These are phyloP conservation scores for Macrotyloma uniflorum DNA, from an alignment of 306 rosid genomes.

Conservation along the genomic window DNA sequence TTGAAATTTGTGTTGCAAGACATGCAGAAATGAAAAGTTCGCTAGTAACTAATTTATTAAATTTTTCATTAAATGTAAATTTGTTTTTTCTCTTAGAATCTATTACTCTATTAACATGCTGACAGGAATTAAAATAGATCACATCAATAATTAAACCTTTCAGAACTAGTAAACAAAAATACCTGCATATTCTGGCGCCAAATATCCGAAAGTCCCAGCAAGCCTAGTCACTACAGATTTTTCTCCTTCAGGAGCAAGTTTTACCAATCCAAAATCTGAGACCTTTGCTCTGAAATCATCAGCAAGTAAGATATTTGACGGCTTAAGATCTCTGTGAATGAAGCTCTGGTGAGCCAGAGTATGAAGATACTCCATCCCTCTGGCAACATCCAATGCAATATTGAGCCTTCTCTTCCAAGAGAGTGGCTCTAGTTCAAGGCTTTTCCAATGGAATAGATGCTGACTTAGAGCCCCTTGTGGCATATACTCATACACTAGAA, in stretches of 20 bases:
- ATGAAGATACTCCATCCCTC: slow-evolving; percentile 99
- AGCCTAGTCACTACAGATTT: slow-evolving; percentile 87
- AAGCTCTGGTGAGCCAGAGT: slow-evolving; percentile 89
- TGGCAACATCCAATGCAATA: slow-evolving; percentile 95
- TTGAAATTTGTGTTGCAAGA: background rate
- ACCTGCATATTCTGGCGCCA: slow-evolving; percentile 99
- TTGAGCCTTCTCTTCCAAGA: slow-evolving; percentile 96
- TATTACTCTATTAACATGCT: slow-evolving; percentile 15
- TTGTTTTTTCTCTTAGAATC: background rate
- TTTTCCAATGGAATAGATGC: slow-evolving; percentile 96
- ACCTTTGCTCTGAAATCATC: slow-evolving; percentile 91
- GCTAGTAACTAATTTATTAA: background rate
- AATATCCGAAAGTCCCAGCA: slow-evolving; percentile 98
- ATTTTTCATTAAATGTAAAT: background rate
- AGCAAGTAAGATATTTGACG: slow-evolving; percentile 90
- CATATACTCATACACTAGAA: slow-evolving; percentile 92
- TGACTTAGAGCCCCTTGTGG: slow-evolving; percentile 97
- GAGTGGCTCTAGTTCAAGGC: slow-evolving; percentile 74
- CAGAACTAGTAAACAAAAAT: slow-evolving; percentile 3
- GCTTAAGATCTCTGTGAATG: slow-evolving; percentile 98
- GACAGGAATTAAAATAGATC: background rate
- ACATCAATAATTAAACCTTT: background rate
- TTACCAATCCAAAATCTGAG: slow-evolving; percentile 96
- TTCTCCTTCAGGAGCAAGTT: slow-evolving; percentile 94
- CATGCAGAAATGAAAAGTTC: background rate